These are phyloP conservation scores for Onygena corvina DNA, from an alignment of 2,329 filamentous ascomycete genomes.

Conservation along the genomic window DNA sequence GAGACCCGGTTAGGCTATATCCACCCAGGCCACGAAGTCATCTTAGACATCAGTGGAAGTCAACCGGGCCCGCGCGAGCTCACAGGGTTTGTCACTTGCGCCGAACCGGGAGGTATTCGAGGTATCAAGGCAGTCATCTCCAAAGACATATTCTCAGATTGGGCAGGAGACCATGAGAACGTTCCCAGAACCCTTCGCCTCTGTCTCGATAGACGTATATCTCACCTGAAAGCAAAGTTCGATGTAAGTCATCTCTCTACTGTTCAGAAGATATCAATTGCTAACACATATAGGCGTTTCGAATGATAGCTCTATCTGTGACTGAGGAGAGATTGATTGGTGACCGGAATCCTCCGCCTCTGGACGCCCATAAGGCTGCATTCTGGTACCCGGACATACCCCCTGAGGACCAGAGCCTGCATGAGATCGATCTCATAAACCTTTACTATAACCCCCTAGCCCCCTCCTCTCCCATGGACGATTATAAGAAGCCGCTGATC, in stretches of 20 bases:
- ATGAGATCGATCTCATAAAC: slow-evolving; percentile 13
- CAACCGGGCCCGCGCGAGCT: slow-evolving; percentile 5
- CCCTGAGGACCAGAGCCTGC: slow-evolving; percentile 11
- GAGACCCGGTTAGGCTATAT: slow-evolving; percentile 13
- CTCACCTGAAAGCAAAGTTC: slow-evolving; percentile 15
- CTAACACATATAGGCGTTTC: slow-evolving; percentile 15
- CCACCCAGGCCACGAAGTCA: slow-evolving; percentile 7
- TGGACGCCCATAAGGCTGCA: slow-evolving; percentile 14
- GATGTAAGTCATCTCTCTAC: slow-evolving; percentile 13
- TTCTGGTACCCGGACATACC: slow-evolving; percentile 19
- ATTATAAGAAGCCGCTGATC: slow-evolving; percentile 14
- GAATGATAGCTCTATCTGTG: slow-evolving; percentile 17
- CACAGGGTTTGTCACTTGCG: slow-evolving; percentile 15
- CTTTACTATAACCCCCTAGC: background rate
- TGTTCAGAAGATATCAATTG: background rate
- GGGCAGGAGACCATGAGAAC: slow-evolving; percentile 14
- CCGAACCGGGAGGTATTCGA: slow-evolving; percentile 16
- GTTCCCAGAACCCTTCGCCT: slow-evolving; percentile 16
- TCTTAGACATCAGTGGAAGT: slow-evolving; percentile 8
- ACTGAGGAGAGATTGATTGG: slow-evolving; percentile 13
- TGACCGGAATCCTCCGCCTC: slow-evolving; percentile 10
- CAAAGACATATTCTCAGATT: slow-evolving; percentile 14
- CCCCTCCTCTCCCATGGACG: slow-evolving; percentile 2
- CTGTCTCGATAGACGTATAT: slow-evolving; percentile 15
- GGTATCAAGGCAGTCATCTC: slow-evolving; percentile 14